Evolutionary conservation across 495 filamentous ascomycete genomes (phyloP), one percentile per base, ranked within the genome.

Genomic region (Aspergillus cavernicola): DNA sequence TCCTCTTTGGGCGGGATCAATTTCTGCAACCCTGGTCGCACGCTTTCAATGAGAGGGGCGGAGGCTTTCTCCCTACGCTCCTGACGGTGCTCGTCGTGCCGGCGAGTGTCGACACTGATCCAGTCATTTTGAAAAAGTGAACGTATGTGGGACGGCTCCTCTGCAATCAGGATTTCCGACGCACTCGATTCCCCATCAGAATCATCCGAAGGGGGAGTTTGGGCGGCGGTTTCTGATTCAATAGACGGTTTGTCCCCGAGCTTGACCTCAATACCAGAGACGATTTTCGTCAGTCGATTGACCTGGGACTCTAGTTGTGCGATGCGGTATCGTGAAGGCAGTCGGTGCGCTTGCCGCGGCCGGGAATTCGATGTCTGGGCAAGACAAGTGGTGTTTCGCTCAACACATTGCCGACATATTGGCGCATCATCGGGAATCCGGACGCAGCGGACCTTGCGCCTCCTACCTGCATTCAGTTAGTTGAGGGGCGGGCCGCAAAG

Each of bases 51-150:
- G 10, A 65, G 39, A 26, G 55, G 52, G 2, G 41, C 36, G 6
- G 55, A 56, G 11, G 18, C 51, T 28, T 52, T 58, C 8, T 22
- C 19, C 31, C 40, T 43, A 1, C 57, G 47, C 11, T 59, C 47
- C 22, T 45, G 47, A 1, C 32, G 31, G 3, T 55, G 53, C 1
- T 38, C 36, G 37, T 53, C 32, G 8, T 52, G 28, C 2, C 40
- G 33, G 3, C 38, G 29, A 4, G 49, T 48, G 11, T 63, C 58
- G 11, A 55, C 53, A 9, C 55, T 61, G 6, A 67, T 53, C 58
- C 58, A 65, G n/a, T 63, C 60, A 44, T 67, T 67, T n/a, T 67
- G 52, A 42, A 67, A 67, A 3, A 66, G 54, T 18, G 59, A 53
- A 13, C 61, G 60, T n/a, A 67, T 22, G 28, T 66, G 63, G 7